Conservation (phyloP, 805 yeast genomes). For the Yarrowia sp. region DNA sequence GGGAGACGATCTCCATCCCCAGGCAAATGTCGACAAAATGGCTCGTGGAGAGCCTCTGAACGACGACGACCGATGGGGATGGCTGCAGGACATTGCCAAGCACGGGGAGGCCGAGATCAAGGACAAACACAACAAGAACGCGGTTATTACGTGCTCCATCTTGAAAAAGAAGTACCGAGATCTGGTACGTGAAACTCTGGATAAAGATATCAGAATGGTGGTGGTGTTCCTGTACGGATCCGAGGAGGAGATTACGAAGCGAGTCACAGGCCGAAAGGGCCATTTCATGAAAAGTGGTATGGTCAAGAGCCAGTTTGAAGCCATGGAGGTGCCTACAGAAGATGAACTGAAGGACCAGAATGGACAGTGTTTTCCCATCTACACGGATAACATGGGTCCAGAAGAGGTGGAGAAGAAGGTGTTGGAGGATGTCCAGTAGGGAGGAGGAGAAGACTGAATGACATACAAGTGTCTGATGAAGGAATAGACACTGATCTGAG, state of each 20-base stretch:
- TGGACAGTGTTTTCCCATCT: conserved; percentile 15
- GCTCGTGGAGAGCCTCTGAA: conserved; percentile 75
- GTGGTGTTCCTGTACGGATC: conserved; percentile 69
- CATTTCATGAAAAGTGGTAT: conserved; percentile 90
- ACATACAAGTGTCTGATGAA: too few species aligned
- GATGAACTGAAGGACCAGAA: conserved; percentile 1
- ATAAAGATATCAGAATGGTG: conserved; percentile 4
- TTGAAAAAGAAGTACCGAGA: conserved; percentile 78
- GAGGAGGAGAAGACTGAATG: too few species aligned
- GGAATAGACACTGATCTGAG: too few species aligned
- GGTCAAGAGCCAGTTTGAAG: conserved; percentile 79
- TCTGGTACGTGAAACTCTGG: conserved; percentile 57
- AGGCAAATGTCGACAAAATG: conserved; percentile 81
- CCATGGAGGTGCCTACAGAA: conserved; percentile 70
- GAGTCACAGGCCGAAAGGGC: conserved; percentile 69
- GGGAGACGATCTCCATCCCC: conserved; percentile 84
- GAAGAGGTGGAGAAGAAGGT: conserved; percentile 4
- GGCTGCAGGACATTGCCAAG: conserved; percentile 67
- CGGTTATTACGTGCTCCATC: conserved; percentile 82
- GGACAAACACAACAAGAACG: conserved; percentile 45
- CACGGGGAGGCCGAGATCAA: conserved; percentile 50
- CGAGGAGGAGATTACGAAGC: conserved; percentile 62
- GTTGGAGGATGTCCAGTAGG: not conserved
- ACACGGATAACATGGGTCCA: conserved; percentile 9
- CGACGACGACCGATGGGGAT: conserved; percentile 92